These are phyloP conservation scores for Phanerochaete carnosa DNA, from an alignment of 768 basidiomycete species.

Conservation along the genomic window DNA sequence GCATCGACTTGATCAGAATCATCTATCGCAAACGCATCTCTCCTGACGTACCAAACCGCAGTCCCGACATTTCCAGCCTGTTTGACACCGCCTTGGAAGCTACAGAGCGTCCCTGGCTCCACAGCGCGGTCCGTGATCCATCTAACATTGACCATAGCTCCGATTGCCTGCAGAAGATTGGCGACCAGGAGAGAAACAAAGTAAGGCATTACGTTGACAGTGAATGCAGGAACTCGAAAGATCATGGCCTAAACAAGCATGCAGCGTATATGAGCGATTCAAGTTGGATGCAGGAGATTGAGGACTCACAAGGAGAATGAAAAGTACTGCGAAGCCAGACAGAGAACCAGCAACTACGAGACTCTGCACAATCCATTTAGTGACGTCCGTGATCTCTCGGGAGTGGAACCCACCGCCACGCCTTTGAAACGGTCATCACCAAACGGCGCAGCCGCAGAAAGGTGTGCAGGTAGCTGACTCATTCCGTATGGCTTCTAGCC, in stretches of 20 bases:
- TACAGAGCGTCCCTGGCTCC: conserved; percentile 23
- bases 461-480: neutral
- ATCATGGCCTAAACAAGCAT: conserved; percentile 13
- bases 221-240: conserved; percentile 13
- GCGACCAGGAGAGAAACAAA: conserved; percentile 30
- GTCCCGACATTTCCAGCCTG: conserved; percentile 42
- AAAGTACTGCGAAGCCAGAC: conserved; percentile 24
- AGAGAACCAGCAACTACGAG: conserved; percentile 24
- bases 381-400: neutral
- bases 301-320: conserved; percentile 18
- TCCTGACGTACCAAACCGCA: conserved; percentile 38
- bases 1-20: neutral
- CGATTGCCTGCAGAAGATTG: conserved; percentile 31
- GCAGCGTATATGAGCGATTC: neutral
- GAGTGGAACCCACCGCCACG: conserved; percentile 1
- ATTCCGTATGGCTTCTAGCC: neutral
- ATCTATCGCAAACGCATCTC: neutral
- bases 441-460: neutral
- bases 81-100: conserved; percentile 34
- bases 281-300: too few relatives aligned
- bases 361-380: conserved; percentile 11
- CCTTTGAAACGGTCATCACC: conserved; percentile 4
- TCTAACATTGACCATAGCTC: conserved; percentile 26
- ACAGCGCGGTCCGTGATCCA: conserved; percentile 29
- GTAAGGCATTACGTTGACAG: conserved; percentile 24